Evolutionary conservation across 805 yeast species (phyloP).

Genomic region (Candida argentea): DNA sequence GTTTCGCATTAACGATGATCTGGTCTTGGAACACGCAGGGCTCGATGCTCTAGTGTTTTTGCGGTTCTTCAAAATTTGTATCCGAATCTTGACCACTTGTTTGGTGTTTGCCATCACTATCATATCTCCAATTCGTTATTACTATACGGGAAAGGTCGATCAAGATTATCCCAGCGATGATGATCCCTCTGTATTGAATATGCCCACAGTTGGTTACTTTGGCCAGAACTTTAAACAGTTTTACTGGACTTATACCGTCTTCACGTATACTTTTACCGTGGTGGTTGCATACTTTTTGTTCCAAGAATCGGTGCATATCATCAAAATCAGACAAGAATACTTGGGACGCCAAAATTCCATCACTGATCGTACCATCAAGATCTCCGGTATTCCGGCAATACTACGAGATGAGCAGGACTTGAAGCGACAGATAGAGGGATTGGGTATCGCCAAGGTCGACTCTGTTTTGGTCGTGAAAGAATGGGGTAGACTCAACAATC

Average conservation of each 20-base stretch:
- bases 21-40: slow-evolving; percentile 83
- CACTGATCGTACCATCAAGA: slow-evolving; percentile 81
- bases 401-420: slow-evolving; percentile 63
- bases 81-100: slow-evolving; percentile 54
- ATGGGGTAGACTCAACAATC: slow-evolving; percentile 64
- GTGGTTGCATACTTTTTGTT: slow-evolving; percentile 51
- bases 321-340: slow-evolving; percentile 67
- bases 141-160: slow-evolving; percentile 74
- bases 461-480: slow-evolving; percentile 75
- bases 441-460: slow-evolving; percentile 73
- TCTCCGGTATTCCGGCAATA: slow-evolving; percentile 83
- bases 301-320: slow-evolving; percentile 63
- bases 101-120: slow-evolving; percentile 61
- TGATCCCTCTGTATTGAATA: slow-evolving; percentile 7
- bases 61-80: slow-evolving; percentile 84
- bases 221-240: slow-evolving; percentile 37
- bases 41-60: slow-evolving; percentile 88
- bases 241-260: slow-evolving; percentile 78
- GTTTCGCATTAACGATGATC: slow-evolving; percentile 56
- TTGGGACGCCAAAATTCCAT: slow-evolving; percentile 81
- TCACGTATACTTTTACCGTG: slow-evolving; percentile 78
- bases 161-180: slow-evolving; percentile 15
- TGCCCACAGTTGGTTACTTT: not conserved
- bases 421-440: slow-evolving; percentile 62
- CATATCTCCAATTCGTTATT: slow-evolving; percentile 77